Conservation (phyloP, 2,329 filamentous ascomycete species). For the Colletotrichum brevisporum region DNA sequence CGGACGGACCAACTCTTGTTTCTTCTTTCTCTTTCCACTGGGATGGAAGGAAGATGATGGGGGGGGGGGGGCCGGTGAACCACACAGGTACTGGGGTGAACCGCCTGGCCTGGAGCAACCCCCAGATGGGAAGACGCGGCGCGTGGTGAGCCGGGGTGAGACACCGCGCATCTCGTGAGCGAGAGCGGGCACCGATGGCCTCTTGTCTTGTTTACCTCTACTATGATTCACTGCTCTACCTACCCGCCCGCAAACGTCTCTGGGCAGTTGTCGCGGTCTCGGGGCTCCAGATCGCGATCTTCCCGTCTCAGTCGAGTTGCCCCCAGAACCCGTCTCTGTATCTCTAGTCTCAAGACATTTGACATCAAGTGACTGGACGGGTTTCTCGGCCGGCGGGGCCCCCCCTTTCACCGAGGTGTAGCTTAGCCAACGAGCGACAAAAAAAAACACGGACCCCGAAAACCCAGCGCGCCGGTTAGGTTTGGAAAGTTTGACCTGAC, state of each 20-base stretch:
- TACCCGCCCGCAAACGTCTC: background rate
- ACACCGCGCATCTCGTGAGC: background rate
- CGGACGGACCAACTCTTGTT: constrained; percentile 37
- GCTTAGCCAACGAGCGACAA: no score
- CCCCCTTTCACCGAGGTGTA: background rate
- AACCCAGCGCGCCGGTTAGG: background rate
- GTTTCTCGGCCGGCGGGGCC: no score
- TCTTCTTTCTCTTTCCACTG: background rate
- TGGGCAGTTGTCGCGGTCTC: background rate
- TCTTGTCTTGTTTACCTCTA: background rate
- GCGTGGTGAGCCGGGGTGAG: constrained; percentile 12
- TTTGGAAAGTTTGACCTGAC: background rate
- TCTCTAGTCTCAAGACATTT: no score
- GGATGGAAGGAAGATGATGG: no score
- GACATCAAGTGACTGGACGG: no score
- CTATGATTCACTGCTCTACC: background rate
- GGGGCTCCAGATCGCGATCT: no score
- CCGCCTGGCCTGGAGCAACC: background rate
- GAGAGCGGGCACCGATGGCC: background rate
- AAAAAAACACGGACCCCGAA: background rate
- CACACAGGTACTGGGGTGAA: background rate
- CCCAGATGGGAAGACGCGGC: background rate
- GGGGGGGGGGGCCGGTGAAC: background rate
- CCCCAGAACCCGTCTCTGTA: no score
- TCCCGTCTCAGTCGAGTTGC: no score